Base-by-base conservation (phyloP, 140 eudicot species). In the Flaveria floridana region DNA sequence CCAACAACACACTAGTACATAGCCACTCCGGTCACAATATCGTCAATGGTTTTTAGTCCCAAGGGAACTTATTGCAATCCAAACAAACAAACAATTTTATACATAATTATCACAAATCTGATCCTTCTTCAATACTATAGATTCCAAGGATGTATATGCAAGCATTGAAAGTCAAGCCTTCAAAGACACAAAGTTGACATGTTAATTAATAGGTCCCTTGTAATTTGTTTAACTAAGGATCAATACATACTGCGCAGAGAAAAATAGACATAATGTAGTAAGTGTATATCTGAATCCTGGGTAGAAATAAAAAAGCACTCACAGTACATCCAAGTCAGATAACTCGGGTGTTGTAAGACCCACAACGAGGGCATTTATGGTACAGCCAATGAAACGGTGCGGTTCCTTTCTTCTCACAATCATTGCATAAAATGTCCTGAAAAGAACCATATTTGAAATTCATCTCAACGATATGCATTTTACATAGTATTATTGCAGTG, bases 401-500 rank as follows among this genome's bases (percentile, higher is more conserved):
- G 18, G 74, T 79, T 84, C 96, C 99, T 84, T 79, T 83, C 86
- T 84, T 88, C 81, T 85, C 96, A 78, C 97, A 93, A 52, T 93
- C 99, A 65, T 93, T 93, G 91, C 99, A 93, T 73, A 90, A 55
- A 79, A 93, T 90, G 41, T 50, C 90, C 99, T 93, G 91, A 52
- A 86, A 73, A 72, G 1, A 61, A 50, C 39, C 64, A 71, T 59
- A 26, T 34, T 14, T 28, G 10, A 68, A 34, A 71, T 76, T 58
- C 28, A 58, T 44, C 52, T 76, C 59, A 55, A 19, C 7, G 28
- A 44, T 15, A 39, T 68, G 50, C 71, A 81, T 64, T 70, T 28
- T 25, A 18, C 13, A 71, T 28, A 21, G 21, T 14, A 21, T 59
- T 58, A 16, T 20, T 42, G 12, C 37, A 39, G 37, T 8, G 39